These are phyloP conservation scores for Pelargonium australe DNA, from an alignment of 441 rosid genomes.

Conservation along the genomic window DNA sequence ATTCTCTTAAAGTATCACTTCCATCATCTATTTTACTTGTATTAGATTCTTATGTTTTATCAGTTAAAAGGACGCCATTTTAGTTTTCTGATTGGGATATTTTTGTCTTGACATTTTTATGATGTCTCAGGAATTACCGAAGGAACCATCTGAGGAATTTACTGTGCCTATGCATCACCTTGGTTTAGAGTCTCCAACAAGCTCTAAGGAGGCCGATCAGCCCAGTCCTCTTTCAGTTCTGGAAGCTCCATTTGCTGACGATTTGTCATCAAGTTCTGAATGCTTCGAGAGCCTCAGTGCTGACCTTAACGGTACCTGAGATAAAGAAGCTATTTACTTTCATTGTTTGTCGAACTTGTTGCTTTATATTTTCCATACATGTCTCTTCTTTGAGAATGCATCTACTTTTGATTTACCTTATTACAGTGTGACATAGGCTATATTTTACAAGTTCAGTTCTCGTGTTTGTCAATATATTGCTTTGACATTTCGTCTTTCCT, in stretches of 20 bases:
- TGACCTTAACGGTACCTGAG: conserved; percentile 68
- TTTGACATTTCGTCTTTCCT: background rate
- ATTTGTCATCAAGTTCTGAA: conserved; percentile 70
- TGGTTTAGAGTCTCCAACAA: conserved; percentile 43
- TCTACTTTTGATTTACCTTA: no score
- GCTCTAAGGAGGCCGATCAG: conserved; percentile 75
- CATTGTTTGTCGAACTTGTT: background rate
- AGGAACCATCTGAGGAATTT: conserved; percentile 30
- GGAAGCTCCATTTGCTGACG: conserved; percentile 72
- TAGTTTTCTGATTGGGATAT: background rate
- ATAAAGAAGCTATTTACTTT: conserved; percentile 8
- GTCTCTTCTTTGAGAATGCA: background rate
- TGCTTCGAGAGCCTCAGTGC: conserved; percentile 87
- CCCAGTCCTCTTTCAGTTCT: conserved; percentile 94
- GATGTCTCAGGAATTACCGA: conserved; percentile 44
- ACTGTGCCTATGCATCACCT: conserved; percentile 30
- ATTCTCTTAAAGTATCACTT: no score
- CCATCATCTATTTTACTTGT: background rate
- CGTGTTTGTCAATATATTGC: background rate
- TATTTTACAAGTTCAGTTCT: no score
- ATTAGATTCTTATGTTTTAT: no score
- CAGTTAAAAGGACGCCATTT: background rate
- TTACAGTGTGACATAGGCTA: no score
- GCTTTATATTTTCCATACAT: background rate
- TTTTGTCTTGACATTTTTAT: conserved; percentile 7